Conservation (phyloP, 768 basidiomycete species). For the Termitomyces bulborhizus region DNA sequence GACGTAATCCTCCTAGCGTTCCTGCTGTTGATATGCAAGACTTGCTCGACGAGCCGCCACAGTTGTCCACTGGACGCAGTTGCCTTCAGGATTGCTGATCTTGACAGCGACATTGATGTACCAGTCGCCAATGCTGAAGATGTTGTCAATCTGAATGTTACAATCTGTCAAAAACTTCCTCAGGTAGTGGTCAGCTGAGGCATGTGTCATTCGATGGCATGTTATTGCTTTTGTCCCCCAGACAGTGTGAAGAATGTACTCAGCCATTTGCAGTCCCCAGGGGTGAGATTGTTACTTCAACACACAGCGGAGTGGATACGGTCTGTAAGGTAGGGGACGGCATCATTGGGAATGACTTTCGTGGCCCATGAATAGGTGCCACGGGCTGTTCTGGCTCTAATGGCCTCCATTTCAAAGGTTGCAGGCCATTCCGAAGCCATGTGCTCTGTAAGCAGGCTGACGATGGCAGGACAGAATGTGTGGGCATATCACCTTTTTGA, state of each 20-base stretch:
- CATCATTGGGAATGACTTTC: slow-evolving; percentile 11
- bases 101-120: slow-evolving; percentile 19
- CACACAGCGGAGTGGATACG: too few relatives aligned
- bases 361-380: slow-evolving; percentile 15
- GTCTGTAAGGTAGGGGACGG: background rate
- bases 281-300: too few relatives aligned
- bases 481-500: slow-evolving; percentile 23
- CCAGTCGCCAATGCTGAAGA: slow-evolving; percentile 7
- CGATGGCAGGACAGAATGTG: slow-evolving; percentile 20
- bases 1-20: background rate
- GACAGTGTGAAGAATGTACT: slow-evolving; percentile 17
- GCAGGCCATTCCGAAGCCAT: slow-evolving; percentile 20
- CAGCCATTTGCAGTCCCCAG: too few relatives aligned
- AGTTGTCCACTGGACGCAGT: slow-evolving; percentile 14
- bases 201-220: slow-evolving; percentile 1
- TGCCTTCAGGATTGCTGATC: slow-evolving; percentile 1
- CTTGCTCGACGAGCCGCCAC: background rate
- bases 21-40: background rate
- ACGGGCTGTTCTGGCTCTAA: slow-evolving; percentile 12
- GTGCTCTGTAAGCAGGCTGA: background rate
- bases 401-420: slow-evolving; percentile 13
- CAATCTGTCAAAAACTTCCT: background rate
- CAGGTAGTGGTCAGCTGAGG: background rate
- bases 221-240: slow-evolving; percentile 19
- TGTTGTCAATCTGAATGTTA: background rate